Evolutionary conservation across 441 rosid genomes (phyloP).

Genomic region (Populus hybrid): DNA sequence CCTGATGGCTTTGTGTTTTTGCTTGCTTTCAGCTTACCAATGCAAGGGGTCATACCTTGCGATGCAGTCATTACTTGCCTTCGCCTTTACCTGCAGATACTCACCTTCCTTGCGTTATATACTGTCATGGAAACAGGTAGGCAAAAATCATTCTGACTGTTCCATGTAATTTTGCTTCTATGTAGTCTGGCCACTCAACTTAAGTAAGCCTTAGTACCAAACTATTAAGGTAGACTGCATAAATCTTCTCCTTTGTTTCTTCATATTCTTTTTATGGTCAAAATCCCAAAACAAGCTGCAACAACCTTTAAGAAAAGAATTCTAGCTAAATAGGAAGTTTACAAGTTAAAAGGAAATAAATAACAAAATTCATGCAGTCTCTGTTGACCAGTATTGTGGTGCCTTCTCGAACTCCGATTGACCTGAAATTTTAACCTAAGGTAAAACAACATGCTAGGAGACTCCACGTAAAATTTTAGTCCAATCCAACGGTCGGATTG

Average conservation of each 20-base stretch:
- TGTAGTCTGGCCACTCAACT: background rate
- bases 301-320: too few species aligned
- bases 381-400: too few species aligned
- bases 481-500: too few species aligned
- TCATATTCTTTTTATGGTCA: background rate
- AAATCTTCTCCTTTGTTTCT: background rate
- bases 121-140: conserved; percentile 98
- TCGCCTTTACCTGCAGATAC: conserved; percentile 57
- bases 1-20: conserved; percentile 7
- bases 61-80: conserved; percentile 87
- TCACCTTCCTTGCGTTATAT: conserved; percentile 93
- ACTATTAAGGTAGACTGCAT: background rate
- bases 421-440: too few species aligned
- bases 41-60: conserved; percentile 73
- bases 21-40: conserved; percentile 68
- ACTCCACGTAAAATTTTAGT: too few species aligned
- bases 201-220: background rate
- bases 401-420: too few species aligned
- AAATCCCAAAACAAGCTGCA: too few species aligned
- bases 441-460: too few species aligned
- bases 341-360: too few species aligned
- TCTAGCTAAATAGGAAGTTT: too few species aligned
- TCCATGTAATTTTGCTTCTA: conserved; percentile 10
- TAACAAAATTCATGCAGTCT: too few species aligned
- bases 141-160: background rate